These are phyloP conservation scores for Canavalia gladiata DNA, from an alignment of 306 rosid species.

Conservation along the genomic window DNA sequence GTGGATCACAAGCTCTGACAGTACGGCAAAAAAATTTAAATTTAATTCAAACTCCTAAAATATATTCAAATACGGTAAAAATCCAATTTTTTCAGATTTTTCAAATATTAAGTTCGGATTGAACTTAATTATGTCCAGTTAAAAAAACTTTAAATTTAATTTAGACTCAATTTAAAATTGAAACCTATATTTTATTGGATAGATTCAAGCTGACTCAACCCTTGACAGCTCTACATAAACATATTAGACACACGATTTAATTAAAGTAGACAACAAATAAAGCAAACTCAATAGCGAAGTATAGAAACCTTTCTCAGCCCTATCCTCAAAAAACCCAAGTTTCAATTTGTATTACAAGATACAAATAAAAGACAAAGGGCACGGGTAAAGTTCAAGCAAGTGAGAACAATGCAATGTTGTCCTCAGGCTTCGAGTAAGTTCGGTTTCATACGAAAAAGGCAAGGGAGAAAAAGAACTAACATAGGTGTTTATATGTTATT, in stretches of 20 bases:
- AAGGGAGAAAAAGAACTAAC: background rate
- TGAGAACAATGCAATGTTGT: background rate
- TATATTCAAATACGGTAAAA: too few species aligned
- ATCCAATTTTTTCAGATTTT: too few species aligned
- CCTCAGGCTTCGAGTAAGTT: conserved; percentile 23
- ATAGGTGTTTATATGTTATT: conserved; percentile 23
- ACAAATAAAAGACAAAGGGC: background rate
- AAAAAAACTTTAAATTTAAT: too few species aligned
- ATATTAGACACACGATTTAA: background rate
- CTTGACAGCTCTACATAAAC: background rate
- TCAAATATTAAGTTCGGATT: too few species aligned
- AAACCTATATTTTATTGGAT: too few species aligned
- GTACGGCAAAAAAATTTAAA: too few species aligned
- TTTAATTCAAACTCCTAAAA: too few species aligned
- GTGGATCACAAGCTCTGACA: too few species aligned
- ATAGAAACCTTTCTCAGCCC: background rate
- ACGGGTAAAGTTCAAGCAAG: background rate
- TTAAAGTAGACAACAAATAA: background rate
- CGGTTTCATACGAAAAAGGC: background rate
- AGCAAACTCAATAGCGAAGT: background rate
- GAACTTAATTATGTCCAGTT: too few species aligned
- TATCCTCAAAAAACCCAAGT: background rate
- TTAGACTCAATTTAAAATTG: too few species aligned
- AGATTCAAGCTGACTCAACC: too few species aligned
- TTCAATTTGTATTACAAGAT: background rate